A percentile compares a stretch with the other conserved stretches of the same genome.
phyloP scores from a whole-genome alignment of 805 yeast species.

The Yamadazyma nakazawae region DNA sequence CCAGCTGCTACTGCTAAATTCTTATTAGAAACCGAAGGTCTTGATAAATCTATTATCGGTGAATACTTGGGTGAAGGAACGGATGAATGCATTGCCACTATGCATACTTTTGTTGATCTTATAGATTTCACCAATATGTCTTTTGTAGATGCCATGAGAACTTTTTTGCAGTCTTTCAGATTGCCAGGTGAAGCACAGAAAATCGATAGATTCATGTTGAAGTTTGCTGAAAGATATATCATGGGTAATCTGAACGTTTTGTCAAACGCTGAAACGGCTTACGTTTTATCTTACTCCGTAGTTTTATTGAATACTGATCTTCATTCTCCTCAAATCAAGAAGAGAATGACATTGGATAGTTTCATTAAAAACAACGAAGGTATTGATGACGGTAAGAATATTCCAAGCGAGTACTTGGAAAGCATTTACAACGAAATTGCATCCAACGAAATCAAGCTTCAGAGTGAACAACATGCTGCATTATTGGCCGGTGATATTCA shows the following conservation, averaged over 20 bases:
- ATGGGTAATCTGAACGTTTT: constrained; percentile 86
- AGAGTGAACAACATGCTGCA: constrained; percentile 93
- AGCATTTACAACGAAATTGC: constrained; percentile 76
- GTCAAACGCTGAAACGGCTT: constrained; percentile 91
- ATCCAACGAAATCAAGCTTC: constrained; percentile 80
- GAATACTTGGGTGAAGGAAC: constrained; percentile 91
- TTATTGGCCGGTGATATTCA: constrained; percentile 61
- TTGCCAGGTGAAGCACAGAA: constrained; percentile 98
- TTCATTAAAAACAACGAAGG: constrained; percentile 86
- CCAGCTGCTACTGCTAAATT: constrained; percentile 75
- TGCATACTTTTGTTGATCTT: constrained; percentile 90
- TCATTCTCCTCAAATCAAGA: constrained; percentile 83
- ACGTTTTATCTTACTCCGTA: constrained; percentile 86
- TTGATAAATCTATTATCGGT: constrained; percentile 83
- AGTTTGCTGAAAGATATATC: constrained; percentile 89
- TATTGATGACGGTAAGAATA: constrained; percentile 84
- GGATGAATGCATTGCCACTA: constrained; percentile 68
- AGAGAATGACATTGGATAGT: constrained; percentile 83
- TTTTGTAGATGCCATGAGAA: constrained; percentile 84
- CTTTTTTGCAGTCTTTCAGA: constrained; percentile 81
- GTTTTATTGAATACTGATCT: constrained; percentile 92
- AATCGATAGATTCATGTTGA: constrained; percentile 93
- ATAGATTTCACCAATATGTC: constrained; percentile 69
- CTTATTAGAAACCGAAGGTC: constrained; percentile 64
- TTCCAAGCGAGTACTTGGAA: constrained; percentile 69